Evolutionary conservation across 192 early-diverging fungal genomes (phyloP).

Genomic region (Rhizoclosmatium globosum): DNA sequence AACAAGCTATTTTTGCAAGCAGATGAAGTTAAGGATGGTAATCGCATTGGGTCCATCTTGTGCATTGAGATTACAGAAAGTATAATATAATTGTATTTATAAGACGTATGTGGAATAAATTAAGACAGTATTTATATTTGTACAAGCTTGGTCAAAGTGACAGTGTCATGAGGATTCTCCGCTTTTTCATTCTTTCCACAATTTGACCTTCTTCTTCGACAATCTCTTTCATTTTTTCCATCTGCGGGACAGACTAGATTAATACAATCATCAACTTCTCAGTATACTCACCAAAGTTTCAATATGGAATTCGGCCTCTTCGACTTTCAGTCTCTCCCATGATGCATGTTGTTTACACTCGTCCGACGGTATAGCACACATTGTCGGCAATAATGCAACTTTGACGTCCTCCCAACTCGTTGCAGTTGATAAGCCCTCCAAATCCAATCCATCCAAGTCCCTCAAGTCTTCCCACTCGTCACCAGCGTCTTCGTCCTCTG

Average conservation of each 20-base stretch:
- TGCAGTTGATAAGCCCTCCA: conserved; percentile 16
- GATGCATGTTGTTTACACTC: conserved; percentile 8
- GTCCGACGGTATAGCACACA: conserved; percentile 9
- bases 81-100: conserved; percentile 15
- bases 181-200: neutral
- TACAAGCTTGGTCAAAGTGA: neutral
- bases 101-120: too few species aligned
- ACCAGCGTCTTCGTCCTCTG: neutral
- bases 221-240: too few species aligned
- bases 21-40: conserved; percentile 61
- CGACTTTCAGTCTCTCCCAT: conserved; percentile 28
- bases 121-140: too few species aligned
- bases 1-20: conserved; percentile 53
- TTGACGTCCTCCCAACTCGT: conserved; percentile 1
- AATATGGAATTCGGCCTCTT: conserved; percentile 31
- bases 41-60: conserved; percentile 47
- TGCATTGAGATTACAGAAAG: conserved; percentile 32
- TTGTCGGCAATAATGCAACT: neutral
- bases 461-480: neutral
- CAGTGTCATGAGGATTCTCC: neutral
- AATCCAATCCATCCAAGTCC: neutral
- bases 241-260: too few species aligned
- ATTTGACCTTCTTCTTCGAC: neutral
- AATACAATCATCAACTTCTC: neutral
- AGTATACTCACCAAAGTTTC: conserved; percentile 4